phyloP scores from a whole-genome alignment of 768 basidiomycete species.

The Lentinula aciculospora region DNA sequence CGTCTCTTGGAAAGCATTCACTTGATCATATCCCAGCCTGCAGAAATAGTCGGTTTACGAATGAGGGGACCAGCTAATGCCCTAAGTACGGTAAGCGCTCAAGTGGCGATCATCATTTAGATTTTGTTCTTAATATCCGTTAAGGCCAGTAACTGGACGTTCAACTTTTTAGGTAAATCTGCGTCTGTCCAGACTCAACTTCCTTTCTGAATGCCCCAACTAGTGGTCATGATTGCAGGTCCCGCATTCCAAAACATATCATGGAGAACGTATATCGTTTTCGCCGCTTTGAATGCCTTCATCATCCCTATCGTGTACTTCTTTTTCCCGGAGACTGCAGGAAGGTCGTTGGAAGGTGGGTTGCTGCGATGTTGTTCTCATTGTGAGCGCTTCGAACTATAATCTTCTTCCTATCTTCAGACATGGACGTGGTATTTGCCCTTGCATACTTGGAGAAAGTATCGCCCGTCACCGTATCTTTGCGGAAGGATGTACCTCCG shows the following conservation, averaged over 20 bases:
- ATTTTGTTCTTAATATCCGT: background rate
- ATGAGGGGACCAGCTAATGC: conserved; percentile 64
- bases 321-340: conserved; percentile 59
- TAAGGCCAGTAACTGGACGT: conserved; percentile 45
- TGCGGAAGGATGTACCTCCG: conserved; percentile 36
- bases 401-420: conserved; percentile 11
- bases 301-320: conserved; percentile 53
- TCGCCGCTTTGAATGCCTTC: conserved; percentile 51
- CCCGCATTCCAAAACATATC: conserved; percentile 53
- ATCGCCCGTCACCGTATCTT: conserved; percentile 37
- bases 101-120: background rate
- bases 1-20: background rate
- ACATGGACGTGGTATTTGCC: conserved; percentile 45
- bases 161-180: conserved; percentile 39
- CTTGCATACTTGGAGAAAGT: conserved; percentile 37
- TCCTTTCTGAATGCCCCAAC: background rate
- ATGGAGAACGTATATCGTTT: conserved; percentile 59
- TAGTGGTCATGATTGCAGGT: conserved; percentile 57
- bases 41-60: conserved; percentile 57
- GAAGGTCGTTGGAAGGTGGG: conserved; percentile 48
- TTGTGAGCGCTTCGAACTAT: background rate
- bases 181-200: background rate
- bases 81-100: conserved; percentile 39
- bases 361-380: background rate
- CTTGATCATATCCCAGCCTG: conserved; percentile 25